A percentile compares a stretch with the other conserved stretches of the same genome.
Conservation (phyloP, 1,139 yeast species). For the Casaregolazyma lundiana region DNA sequence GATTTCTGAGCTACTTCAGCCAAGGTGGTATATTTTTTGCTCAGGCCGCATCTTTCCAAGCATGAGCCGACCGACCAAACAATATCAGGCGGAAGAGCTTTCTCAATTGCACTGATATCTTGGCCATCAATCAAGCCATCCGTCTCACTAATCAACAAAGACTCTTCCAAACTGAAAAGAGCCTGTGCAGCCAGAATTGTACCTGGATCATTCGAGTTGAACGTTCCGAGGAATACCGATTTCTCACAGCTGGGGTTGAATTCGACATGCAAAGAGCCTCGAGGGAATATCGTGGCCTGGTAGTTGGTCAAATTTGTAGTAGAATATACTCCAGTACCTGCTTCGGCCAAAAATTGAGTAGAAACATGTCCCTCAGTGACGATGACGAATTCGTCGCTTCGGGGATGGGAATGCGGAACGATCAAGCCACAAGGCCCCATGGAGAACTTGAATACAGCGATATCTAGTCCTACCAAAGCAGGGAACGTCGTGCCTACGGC, state of each 20-base stretch:
- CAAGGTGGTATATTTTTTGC: constrained; percentile 2
- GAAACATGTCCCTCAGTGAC: constrained; percentile 19
- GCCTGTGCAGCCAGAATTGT: constrained; percentile 19
- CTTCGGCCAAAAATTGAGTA: constrained; percentile 21
- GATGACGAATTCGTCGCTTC: constrained; percentile 19
- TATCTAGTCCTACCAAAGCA: constrained; percentile 17
- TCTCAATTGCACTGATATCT: constrained; percentile 13
- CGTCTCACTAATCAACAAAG: constrained; percentile 14
- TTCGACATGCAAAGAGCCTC: constrained; percentile 19
- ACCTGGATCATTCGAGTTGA: constrained; percentile 21
- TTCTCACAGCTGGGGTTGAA: constrained; percentile 20
- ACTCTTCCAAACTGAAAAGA: constrained; percentile 18
- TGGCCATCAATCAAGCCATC: constrained; percentile 18
- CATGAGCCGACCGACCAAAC: constrained; percentile 17
- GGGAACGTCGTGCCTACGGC: constrained; percentile 20
- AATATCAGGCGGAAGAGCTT: constrained; percentile 18
- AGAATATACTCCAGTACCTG: constrained; percentile 19
- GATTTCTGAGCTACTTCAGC: neutral
- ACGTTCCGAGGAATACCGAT: constrained; percentile 17
- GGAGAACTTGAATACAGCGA: constrained; percentile 17
- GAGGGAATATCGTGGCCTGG: constrained; percentile 19
- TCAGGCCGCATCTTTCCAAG: constrained; percentile 14
- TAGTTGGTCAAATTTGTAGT: constrained; percentile 12
- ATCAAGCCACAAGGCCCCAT: constrained; percentile 21
- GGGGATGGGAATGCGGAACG: constrained; percentile 21